These are phyloP conservation scores for Suillus bovinus DNA, from an alignment of 768 basidiomycete genomes.

Conservation along the genomic window DNA sequence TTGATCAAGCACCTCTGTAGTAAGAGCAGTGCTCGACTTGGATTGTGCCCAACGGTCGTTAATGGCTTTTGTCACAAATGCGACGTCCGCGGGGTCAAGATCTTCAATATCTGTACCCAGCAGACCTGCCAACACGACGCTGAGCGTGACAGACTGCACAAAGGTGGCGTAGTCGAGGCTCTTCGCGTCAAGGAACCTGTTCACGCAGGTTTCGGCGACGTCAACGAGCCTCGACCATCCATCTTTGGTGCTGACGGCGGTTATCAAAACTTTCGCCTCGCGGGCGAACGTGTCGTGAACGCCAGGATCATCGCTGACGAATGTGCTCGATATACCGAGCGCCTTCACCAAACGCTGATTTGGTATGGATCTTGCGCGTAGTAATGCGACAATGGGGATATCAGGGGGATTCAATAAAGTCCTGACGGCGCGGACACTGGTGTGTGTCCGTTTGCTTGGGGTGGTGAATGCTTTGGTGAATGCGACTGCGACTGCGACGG, in stretches of 20 bases:
- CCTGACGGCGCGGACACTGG: slow-evolving; percentile 3
- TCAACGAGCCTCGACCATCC: slow-evolving; percentile 18
- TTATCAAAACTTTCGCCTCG: slow-evolving; percentile 23
- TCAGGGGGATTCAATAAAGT: slow-evolving; percentile 19
- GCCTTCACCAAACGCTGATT: slow-evolving; percentile 29
- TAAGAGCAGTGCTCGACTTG: slow-evolving; percentile 37
- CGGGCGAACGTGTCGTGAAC: slow-evolving; percentile 30
- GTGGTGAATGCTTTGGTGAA: not conserved
- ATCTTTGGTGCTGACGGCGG: slow-evolving; percentile 7
- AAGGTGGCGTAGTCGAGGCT: slow-evolving; percentile 33
- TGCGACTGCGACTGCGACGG: not conserved
- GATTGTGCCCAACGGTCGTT: slow-evolving; percentile 38
- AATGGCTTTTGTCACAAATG: slow-evolving; percentile 38
- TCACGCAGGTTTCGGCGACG: slow-evolving; percentile 14
- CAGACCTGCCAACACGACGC: slow-evolving; percentile 39
- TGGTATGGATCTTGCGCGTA: slow-evolving; percentile 20
- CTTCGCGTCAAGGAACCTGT: not conserved
- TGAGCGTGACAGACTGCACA: slow-evolving; percentile 41
- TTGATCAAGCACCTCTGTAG: slow-evolving; percentile 14
- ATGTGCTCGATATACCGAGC: slow-evolving; percentile 46
- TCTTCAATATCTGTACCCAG: slow-evolving; percentile 32
- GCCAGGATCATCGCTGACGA: slow-evolving; percentile 41
- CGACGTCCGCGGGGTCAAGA: slow-evolving; percentile 35
- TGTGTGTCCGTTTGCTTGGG: slow-evolving; percentile 16
- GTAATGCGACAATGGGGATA: slow-evolving; percentile 14